Evolutionary conservation across 495 filamentous ascomycete species (phyloP).

Genomic region (Venustampulla echinocandica): DNA sequence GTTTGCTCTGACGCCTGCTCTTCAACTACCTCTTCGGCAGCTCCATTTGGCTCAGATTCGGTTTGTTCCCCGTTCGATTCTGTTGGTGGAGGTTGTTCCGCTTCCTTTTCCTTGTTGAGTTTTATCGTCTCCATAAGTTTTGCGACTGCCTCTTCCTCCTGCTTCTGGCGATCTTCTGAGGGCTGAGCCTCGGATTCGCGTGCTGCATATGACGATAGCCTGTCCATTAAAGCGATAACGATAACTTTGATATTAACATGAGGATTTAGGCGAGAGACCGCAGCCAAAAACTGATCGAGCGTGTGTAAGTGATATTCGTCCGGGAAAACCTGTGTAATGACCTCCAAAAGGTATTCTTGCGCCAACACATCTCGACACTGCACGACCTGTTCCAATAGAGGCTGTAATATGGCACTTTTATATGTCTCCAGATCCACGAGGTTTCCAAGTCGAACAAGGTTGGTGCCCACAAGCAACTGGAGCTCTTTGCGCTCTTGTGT

Average conservation of each 20-base stretch:
- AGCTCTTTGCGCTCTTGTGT: constrained; percentile 93
- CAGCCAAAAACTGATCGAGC: constrained; percentile 84
- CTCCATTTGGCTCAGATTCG: constrained; percentile 25
- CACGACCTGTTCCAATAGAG: constrained; percentile 90
- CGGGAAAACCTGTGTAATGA: constrained; percentile 97
- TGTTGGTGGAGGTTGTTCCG: constrained; percentile 10
- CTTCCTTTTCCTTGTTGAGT: constrained; percentile 50
- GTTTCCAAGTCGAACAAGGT: constrained; percentile 90
- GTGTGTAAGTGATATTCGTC: constrained; percentile 98
- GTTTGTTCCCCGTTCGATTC: constrained; percentile 28
- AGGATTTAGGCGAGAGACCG: constrained; percentile 83
- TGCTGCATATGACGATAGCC: constrained; percentile 84
- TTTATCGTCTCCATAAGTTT: constrained; percentile 68
- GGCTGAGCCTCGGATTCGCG: constrained; percentile 70
- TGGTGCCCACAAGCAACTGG: constrained; percentile 90
- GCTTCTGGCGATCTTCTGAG: constrained; percentile 59
- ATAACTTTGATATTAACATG: constrained; percentile 97
- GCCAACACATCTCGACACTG: constrained; percentile 95
- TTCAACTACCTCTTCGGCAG: constrained; percentile 27
- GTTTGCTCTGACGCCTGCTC: constrained; percentile 29
- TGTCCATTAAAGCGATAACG: constrained; percentile 95
- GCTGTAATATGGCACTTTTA: constrained; percentile 80
- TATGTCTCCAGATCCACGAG: constrained; percentile 90
- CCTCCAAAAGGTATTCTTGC: constrained; percentile 94
- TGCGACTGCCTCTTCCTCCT: constrained; percentile 75